phyloP scores from a whole-genome alignment of 108 stramenopile genomes.

The Skeletonema costatum region DNA sequence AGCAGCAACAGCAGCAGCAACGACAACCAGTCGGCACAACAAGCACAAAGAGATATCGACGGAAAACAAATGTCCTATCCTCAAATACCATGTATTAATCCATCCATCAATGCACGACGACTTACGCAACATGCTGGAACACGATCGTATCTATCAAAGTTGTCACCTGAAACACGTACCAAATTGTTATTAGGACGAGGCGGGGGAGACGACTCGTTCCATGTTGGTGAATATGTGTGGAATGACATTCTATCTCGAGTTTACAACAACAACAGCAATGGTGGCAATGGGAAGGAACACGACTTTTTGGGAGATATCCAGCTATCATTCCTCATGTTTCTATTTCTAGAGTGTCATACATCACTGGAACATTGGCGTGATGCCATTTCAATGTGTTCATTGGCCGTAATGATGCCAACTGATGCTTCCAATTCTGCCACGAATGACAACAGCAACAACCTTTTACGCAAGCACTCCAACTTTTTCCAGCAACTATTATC shows the following conservation, averaged over 20 bases:
- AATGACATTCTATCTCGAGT: constrained; percentile 39
- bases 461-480: constrained; percentile 10
- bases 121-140: constrained; percentile 67
- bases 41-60: constrained; percentile 17
- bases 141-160: constrained; percentile 48
- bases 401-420: not conserved
- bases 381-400: constrained; percentile 52
- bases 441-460: not conserved
- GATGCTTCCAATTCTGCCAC: not conserved
- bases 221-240: constrained; percentile 44
- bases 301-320: constrained; percentile 79
- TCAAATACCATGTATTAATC: constrained; percentile 73
- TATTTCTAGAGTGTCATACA: constrained; percentile 71
- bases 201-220: not conserved
- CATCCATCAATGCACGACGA: constrained; percentile 30
- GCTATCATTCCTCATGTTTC: constrained; percentile 69
- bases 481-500: constrained; percentile 52
- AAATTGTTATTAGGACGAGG: constrained; percentile 36
- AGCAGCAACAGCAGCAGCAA: not conserved
- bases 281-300: constrained; percentile 28
- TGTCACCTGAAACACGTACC: constrained; percentile 64
- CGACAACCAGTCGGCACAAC: not conserved
- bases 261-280: constrained; percentile 40
- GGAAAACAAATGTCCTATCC: constrained; percentile 65
- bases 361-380: constrained; percentile 87